A percentile compares a stretch with the other conserved stretches of the same genome.
phyloP scores from a whole-genome alignment of 2,329 filamentous ascomycete genomes.

The Botrytis fabae region DNA sequence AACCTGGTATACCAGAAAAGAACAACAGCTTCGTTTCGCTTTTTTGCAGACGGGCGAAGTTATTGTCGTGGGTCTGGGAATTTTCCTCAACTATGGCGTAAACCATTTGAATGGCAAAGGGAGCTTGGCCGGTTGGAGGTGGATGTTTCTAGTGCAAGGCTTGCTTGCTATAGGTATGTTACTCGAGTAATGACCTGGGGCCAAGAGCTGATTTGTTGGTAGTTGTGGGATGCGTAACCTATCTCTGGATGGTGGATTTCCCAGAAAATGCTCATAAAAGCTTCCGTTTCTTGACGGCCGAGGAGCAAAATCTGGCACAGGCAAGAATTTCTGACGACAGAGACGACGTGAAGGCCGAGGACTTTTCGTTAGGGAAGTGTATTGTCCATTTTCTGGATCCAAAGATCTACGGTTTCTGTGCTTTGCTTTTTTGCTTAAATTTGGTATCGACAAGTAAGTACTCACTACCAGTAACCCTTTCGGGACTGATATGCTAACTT shows the following conservation, averaged over 20 bases:
- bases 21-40: constrained; percentile 56
- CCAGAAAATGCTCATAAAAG: constrained; percentile 57
- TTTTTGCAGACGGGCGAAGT: constrained; percentile 67
- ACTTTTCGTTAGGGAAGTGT: constrained; percentile 61
- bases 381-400: constrained; percentile 51
- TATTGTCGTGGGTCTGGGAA: constrained; percentile 50
- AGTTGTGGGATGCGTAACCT: constrained; percentile 52
- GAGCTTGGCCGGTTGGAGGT: constrained; percentile 61
- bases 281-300: constrained; percentile 56
- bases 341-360: constrained; percentile 51
- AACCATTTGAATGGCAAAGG: constrained; percentile 59
- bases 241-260: constrained; percentile 64
- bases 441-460: constrained; percentile 61
- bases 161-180: constrained; percentile 50
- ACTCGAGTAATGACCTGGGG: not conserved
- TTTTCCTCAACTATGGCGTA: constrained; percentile 59
- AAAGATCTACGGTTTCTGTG: constrained; percentile 62
- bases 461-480: not conserved
- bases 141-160: constrained; percentile 60
- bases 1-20: constrained; percentile 40
- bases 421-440: constrained; percentile 67
- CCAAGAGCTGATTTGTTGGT: constrained; percentile 31
- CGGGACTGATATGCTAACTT: not conserved
- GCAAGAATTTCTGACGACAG: constrained; percentile 58
- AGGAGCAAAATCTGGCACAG: constrained; percentile 50